Conservation (phyloP, 495 filamentous ascomycete genomes). For the Tuber umbilicatum region DNA sequence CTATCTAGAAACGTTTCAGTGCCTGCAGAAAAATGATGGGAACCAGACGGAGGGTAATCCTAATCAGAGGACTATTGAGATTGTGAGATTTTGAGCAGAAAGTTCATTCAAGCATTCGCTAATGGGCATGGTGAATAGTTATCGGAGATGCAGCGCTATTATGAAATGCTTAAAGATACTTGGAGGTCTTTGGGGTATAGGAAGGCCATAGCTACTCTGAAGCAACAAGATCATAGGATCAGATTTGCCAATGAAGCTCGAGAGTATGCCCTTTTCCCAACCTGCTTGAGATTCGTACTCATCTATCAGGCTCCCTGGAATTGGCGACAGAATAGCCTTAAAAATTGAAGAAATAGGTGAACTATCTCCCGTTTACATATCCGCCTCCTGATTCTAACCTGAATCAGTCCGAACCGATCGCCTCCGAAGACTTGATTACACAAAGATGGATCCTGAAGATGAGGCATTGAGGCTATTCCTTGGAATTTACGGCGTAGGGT, state of each 20-base stretch:
- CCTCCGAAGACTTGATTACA: conserved; percentile 64
- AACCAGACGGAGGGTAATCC: conserved; percentile 48
- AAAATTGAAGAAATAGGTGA: conserved; percentile 87
- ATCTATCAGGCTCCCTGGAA: conserved; percentile 53
- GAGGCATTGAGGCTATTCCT: conserved; percentile 60
- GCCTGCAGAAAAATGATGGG: conserved; percentile 59
- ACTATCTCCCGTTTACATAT: not conserved
- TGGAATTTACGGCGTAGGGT: conserved; percentile 73
- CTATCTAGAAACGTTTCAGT: conserved; percentile 51
- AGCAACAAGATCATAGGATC: conserved; percentile 60
- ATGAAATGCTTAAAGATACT: conserved; percentile 64
- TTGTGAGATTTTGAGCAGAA: conserved; percentile 10
- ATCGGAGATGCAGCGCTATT: conserved; percentile 70
- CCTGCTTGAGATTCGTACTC: not conserved
- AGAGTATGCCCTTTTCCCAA: conserved; percentile 13
- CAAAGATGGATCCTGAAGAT: conserved; percentile 59
- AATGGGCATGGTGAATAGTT: not conserved
- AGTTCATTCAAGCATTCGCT: not conserved
- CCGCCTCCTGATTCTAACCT: not conserved
- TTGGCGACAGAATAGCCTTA: conserved; percentile 68
- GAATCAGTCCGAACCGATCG: conserved; percentile 54
- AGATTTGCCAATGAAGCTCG: conserved; percentile 61
- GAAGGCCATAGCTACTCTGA: conserved; percentile 66
- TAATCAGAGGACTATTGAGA: conserved; percentile 56
- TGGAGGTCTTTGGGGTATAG: conserved; percentile 78